Conservation (phyloP, 306 rosid species). For the Abrus precatorius region DNA sequence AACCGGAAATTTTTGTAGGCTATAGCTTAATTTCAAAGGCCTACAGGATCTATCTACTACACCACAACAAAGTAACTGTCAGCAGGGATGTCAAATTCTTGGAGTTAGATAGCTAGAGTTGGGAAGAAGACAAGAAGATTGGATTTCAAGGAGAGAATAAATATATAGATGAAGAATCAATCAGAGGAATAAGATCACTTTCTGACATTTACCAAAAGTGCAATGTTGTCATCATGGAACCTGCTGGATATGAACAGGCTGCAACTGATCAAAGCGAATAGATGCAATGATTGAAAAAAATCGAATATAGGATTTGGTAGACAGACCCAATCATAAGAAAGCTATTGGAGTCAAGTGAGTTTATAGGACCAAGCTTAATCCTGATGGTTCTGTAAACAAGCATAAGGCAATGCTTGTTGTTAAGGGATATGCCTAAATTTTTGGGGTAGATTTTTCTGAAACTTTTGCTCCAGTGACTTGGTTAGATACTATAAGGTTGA, state of each 20-base stretch:
- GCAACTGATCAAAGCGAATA: no score
- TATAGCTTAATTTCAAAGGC: not conserved
- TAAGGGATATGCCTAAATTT: no score
- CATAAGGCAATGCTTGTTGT: no score
- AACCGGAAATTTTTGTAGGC: not conserved
- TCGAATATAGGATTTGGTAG: not conserved
- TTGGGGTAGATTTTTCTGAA: no score
- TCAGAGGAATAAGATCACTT: not conserved
- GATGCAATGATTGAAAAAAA: not conserved
- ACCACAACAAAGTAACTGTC: no score
- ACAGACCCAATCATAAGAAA: not conserved
- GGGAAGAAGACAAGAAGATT: not conserved
- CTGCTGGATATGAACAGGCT: not conserved
- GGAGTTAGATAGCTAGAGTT: not conserved
- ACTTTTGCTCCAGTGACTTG: no score
- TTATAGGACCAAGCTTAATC: no score
- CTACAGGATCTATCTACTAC: no score
- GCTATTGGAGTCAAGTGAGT: no score
- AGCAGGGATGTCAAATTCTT: not conserved
- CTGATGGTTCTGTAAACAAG: no score
- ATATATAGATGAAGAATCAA: not conserved
- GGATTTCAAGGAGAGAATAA: not conserved
- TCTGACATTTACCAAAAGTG: not conserved
- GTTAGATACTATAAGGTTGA: no score
- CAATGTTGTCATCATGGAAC: not conserved